phyloP scores from a whole-genome alignment of 805 yeast species.

The Wickerhamomyces bovis region DNA sequence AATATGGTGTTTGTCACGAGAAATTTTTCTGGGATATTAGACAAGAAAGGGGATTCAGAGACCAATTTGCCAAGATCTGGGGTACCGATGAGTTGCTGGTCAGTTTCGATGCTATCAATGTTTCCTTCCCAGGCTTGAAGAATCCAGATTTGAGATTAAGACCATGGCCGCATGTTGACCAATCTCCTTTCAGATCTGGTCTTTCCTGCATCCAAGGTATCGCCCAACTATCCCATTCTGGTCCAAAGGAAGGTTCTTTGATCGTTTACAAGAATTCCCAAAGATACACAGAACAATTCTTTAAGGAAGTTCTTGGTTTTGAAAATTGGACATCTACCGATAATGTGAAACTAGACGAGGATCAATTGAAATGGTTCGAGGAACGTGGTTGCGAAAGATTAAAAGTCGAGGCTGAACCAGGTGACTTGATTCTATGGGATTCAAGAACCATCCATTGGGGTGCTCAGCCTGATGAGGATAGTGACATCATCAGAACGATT shows the following conservation, averaged over 20 bases:
- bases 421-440: slow-evolving; percentile 32
- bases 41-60: slow-evolving; percentile 24
- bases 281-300: slow-evolving; percentile 21
- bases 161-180: slow-evolving; percentile 32
- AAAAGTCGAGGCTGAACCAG: slow-evolving; percentile 27
- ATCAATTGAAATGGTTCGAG: slow-evolving; percentile 24
- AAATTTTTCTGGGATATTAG: slow-evolving; percentile 30
- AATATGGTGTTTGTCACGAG: slow-evolving; percentile 26
- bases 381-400: slow-evolving; percentile 24
- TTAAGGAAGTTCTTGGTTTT: slow-evolving; percentile 14
- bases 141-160: slow-evolving; percentile 4
- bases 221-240: slow-evolving; percentile 23
- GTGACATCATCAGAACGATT: slow-evolving; percentile 25
- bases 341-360: slow-evolving; percentile 14
- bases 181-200: slow-evolving; percentile 26
- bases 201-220: slow-evolving; percentile 30
- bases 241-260: slow-evolving; percentile 28
- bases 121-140: slow-evolving; percentile 24
- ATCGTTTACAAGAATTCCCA: slow-evolving; percentile 26
- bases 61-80: slow-evolving; percentile 25
- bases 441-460: slow-evolving; percentile 30
- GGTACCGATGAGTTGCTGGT: slow-evolving; percentile 29
- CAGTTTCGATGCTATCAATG: slow-evolving; percentile 29
- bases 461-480: slow-evolving; percentile 21
- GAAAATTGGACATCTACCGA: slow-evolving; percentile 23